Evolutionary conservation across 768 basidiomycete genomes (phyloP), one percentile per base, ranked within the genome.

Genomic region (Atractiella rhizophila): DNA sequence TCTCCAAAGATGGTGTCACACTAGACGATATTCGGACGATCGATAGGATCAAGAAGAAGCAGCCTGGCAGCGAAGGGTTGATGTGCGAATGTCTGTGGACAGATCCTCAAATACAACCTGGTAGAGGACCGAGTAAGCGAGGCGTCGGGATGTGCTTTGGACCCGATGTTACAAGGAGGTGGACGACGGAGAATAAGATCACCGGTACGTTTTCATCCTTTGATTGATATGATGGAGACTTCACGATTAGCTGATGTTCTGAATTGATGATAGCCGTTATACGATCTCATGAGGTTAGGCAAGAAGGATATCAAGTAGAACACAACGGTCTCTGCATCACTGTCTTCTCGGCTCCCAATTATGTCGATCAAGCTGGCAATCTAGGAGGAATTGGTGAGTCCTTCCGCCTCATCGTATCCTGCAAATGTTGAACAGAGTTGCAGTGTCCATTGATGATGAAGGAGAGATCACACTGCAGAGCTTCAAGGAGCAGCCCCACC

Each of bases 121-220:
- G 91, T 20, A 73, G 91, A 21, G 88, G 91, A 5, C 88, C 91
- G 11, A 86, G 81, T 56, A 96, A 96, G 66, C 73, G 91, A 28
- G 91, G 91, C 38, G 85, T 96, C 45, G 91, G 91, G 18, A 74
- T 91, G 47, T 71, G 76, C 4, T 98, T 98, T 58, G 91, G 91
- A 13, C 86, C 88, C 0, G 56, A 56, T 39, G 28, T 56, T 1
- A 54, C 52, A 3, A 32, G 43, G 7, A 23, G 39, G 2, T 54
- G 48, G 48, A 48, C 52, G 6, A 49, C 48, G 28, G 6, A 18
- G 36, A 54, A 55, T 47, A 42, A 41, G 35, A 21, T 55, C 11
- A 51, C 54, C n/a, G n/a, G n/a, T n/a, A n/a, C n/a, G n/a, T n/a
- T n/a, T n/a, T n/a, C n/a, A n/a, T n/a, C n/a, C n/a, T n/a, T n/a